These are phyloP conservation scores for Osmanthus fragrans DNA, from an alignment of 257 asterid species.

Conservation along the genomic window DNA sequence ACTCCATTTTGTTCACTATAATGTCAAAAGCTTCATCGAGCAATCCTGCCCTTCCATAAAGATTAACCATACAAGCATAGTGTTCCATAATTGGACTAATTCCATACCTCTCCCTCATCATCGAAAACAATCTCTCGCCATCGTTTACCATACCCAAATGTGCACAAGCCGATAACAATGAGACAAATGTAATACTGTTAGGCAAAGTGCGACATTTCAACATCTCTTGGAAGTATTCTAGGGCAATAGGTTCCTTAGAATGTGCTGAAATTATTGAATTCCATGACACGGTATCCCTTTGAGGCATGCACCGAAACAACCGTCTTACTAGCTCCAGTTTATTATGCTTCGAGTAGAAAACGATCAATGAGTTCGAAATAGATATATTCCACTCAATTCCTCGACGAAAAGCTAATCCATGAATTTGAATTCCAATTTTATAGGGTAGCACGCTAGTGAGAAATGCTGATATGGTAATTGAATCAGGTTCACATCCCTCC, in stretches of 20 bases:
- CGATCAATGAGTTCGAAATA: conserved; percentile 55
- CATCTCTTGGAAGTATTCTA: conserved; percentile 61
- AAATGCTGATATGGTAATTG: conserved; percentile 57
- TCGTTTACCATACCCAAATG: conserved; percentile 58
- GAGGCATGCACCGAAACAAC: conserved; percentile 60
- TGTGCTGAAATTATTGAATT: conserved; percentile 83
- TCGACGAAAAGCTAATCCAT: conserved; percentile 66
- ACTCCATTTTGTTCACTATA: conserved; percentile 45
- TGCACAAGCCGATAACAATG: conserved; percentile 67
- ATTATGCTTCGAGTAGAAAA: conserved; percentile 50
- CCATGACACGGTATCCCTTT: conserved; percentile 74
- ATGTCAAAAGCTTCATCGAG: conserved; percentile 53
- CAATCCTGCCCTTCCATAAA: conserved; percentile 69
- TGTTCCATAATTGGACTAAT: conserved; percentile 71
- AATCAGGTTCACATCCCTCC: conserved; percentile 53
- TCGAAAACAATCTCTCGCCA: conserved; percentile 52
- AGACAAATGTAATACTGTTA: conserved; percentile 64
- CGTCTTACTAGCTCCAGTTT: conserved; percentile 37
- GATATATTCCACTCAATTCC: conserved; percentile 58
- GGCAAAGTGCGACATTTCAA: conserved; percentile 38
- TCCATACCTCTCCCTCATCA: conserved; percentile 50
- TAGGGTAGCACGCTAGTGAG: conserved; percentile 34
- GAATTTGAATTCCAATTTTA: conserved; percentile 53
- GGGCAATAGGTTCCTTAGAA: conserved; percentile 45
- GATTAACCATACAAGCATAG: conserved; percentile 81